These are phyloP conservation scores for Microbotryum scabiosae DNA, from an alignment of 1,284 basidiomycete species.

Conservation along the genomic window DNA sequence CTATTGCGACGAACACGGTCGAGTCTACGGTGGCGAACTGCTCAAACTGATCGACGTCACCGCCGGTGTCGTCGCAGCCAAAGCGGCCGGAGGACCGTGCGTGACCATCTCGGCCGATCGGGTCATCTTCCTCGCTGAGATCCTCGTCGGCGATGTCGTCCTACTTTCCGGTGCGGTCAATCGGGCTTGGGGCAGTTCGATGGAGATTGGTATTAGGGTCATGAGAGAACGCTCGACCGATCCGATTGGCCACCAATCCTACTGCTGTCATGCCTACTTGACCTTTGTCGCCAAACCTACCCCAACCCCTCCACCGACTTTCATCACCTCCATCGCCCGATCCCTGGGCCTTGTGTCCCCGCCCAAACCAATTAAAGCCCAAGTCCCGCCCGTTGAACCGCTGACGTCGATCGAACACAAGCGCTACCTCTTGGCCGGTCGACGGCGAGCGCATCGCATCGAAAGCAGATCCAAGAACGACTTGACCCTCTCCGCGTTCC, in stretches of 20 bases:
- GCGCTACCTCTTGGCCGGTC: constrained; percentile 41
- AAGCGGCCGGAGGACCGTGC: constrained; percentile 38
- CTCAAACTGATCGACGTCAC: constrained; percentile 42
- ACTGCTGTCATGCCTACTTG: constrained; percentile 42
- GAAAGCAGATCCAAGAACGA: constrained; percentile 32
- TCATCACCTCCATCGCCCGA: constrained; percentile 10
- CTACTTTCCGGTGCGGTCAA: constrained; percentile 40
- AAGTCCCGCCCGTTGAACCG: constrained; percentile 35
- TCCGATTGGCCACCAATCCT: constrained; percentile 31
- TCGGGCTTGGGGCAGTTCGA: constrained; percentile 39
- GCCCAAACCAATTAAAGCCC: constrained; percentile 16
- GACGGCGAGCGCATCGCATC: constrained; percentile 38
- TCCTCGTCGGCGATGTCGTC: constrained; percentile 35
- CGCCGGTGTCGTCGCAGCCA: constrained; percentile 40
- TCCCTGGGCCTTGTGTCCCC: constrained; percentile 27
- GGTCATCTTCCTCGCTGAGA: constrained; percentile 30
- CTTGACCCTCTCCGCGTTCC: constrained; percentile 31
- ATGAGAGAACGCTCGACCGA: constrained; percentile 34
- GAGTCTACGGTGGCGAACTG: constrained; percentile 40
- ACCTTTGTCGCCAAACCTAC: constrained; percentile 39
- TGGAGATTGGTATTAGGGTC: constrained; percentile 41
- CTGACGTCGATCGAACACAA: constrained; percentile 38
- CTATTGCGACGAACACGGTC: constrained; percentile 32
- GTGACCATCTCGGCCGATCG: constrained; percentile 41
- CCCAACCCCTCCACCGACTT: constrained; percentile 3